phyloP scores from a whole-genome alignment of 306 rosid genomes.

The Trifolium pratense region DNA sequence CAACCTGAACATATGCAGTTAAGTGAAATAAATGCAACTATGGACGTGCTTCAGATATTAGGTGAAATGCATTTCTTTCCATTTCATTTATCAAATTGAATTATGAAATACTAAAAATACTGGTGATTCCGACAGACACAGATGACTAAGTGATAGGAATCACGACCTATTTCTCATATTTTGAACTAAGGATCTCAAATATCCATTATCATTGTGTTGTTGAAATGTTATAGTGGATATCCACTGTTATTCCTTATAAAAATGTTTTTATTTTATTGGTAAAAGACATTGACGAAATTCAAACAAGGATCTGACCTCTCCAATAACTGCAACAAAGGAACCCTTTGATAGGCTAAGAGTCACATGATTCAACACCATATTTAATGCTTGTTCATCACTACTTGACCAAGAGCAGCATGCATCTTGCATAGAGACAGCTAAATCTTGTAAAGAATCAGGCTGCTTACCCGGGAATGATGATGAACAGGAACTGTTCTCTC shows the following conservation, averaged over 20 bases:
- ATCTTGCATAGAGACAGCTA: constrained; percentile 61
- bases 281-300: constrained; percentile 26
- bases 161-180: neutral
- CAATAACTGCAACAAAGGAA: constrained; percentile 77
- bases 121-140: constrained; percentile 17
- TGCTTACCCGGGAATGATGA: constrained; percentile 45
- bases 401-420: constrained; percentile 89
- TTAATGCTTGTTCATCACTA: constrained; percentile 61
- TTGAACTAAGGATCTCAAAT: constrained; percentile 29
- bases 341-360: constrained; percentile 71
- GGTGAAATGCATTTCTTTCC: constrained; percentile 29
- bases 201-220: constrained; percentile 10
- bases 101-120: constrained; percentile 10
- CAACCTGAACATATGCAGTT: constrained; percentile 75
- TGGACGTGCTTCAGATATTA: constrained; percentile 3
- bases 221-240: constrained; percentile 17
- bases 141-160: constrained; percentile 27
- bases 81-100: constrained; percentile 30
- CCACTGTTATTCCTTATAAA: constrained; percentile 15
- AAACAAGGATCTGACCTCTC: constrained; percentile 71
- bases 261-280: constrained; percentile 28
- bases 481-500: constrained; percentile 52
- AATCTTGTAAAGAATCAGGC: constrained; percentile 50
- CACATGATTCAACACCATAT: constrained; percentile 63
- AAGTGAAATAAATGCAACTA: constrained; percentile 34